A percentile compares a stretch with the other conserved stretches of the same genome.
Evolutionary conservation across 805 yeast genomes (phyloP).

Genomic region (Barnettozyma californica): DNA sequence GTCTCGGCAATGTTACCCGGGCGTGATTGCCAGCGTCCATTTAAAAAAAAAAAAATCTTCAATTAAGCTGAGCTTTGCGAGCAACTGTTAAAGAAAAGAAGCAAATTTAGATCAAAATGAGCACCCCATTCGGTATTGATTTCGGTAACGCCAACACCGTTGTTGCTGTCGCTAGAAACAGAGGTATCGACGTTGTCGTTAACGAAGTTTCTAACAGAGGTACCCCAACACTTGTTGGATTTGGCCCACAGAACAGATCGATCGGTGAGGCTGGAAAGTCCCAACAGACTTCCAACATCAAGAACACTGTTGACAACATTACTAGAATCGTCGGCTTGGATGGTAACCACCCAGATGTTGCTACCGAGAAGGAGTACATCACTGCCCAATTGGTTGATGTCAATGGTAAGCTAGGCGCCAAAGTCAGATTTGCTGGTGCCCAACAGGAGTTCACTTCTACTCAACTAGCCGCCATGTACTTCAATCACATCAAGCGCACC

Average conservation of each 20-base stretch:
- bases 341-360: constrained; percentile 70
- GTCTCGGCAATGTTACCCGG: constrained; percentile 1
- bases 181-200: constrained; percentile 97
- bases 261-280: constrained; percentile 95
- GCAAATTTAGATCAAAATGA: constrained; percentile 42
- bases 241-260: constrained; percentile 82
- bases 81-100: neutral
- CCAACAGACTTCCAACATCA: constrained; percentile 93
- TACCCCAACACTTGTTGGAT: constrained; percentile 90
- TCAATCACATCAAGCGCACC: constrained; percentile 81
- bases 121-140: constrained; percentile 96
- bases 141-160: constrained; percentile 94
- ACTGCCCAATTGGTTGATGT: constrained; percentile 67
- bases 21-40: neutral
- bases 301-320: constrained; percentile 92
- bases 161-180: constrained; percentile 93
- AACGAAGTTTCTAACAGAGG: constrained; percentile 98
- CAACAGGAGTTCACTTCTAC: constrained; percentile 75
- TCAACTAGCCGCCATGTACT: constrained; percentile 92
- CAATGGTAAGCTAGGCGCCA: constrained; percentile 75
- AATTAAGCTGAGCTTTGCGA: neutral
- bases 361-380: constrained; percentile 66
- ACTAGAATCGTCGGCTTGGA: constrained; percentile 87
- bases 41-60: constrained; percentile 1
- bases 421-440: constrained; percentile 80